Evolutionary conservation across 371 early-diverging fungal genomes (phyloP).

Genomic region (Phascolomyces articulosus): DNA sequence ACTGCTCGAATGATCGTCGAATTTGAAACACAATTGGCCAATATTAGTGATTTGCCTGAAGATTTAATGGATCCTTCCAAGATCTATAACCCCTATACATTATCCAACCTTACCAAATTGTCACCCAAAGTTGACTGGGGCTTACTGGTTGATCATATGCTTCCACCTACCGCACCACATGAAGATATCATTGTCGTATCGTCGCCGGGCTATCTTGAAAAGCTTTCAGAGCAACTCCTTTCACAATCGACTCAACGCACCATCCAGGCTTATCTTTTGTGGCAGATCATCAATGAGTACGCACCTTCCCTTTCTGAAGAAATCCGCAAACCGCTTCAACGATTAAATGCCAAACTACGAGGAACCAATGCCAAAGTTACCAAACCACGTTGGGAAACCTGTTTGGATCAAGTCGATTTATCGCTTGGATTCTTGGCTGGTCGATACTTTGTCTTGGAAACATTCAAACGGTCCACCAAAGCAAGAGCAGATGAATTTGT

Average conservation of each 20-base stretch:
- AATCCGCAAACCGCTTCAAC: constrained; percentile 18
- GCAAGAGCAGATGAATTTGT: constrained; percentile 37
- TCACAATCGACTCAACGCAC: background rate
- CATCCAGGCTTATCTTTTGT: constrained; percentile 14
- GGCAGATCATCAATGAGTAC: constrained; percentile 6
- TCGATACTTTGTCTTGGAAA: constrained; percentile 53
- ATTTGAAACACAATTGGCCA: constrained; percentile 56
- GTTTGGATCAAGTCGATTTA: constrained; percentile 39
- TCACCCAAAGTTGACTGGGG: constrained; percentile 35
- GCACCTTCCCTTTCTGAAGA: constrained; percentile 13
- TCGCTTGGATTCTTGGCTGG: constrained; percentile 57
- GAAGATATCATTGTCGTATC: constrained; percentile 14
- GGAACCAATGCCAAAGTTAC: constrained; percentile 38
- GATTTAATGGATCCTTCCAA: constrained; percentile 51
- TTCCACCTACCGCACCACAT: background rate
- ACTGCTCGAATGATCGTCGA: constrained; percentile 42
- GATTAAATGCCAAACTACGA: constrained; percentile 22
- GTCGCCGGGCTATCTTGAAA: constrained; percentile 18
- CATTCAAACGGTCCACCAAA: constrained; percentile 43
- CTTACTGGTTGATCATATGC: background rate
- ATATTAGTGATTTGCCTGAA: constrained; percentile 30
- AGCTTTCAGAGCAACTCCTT: constrained; percentile 5
- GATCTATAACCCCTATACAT: constrained; percentile 52
- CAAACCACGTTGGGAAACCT: constrained; percentile 44
- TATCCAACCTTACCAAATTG: constrained; percentile 35